Base-by-base conservation (phyloP, 805 yeast genomes). In the Candida tammaniensis region DNA sequence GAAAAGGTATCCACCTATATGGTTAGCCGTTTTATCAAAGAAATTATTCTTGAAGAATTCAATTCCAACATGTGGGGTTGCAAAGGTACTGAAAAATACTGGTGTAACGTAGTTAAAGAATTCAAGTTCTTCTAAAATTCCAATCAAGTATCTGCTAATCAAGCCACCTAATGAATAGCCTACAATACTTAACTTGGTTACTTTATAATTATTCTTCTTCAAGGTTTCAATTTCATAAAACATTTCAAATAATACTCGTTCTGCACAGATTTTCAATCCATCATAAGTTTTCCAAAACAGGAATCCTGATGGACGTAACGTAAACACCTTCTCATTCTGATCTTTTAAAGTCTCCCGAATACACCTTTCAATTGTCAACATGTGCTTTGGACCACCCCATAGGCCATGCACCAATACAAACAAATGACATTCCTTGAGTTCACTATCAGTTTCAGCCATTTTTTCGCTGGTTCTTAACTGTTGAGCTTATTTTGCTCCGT, bases 91-190 rank as follows among this genome's bases (percentile, higher is more conserved):
- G 39, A 61, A 67, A 41, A 64, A 55, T 0, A 66, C 49, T 0
- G 72, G 72, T 19, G 51, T 42, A 11, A 67, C 59, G 8, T 40
- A 47, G 9, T 61, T 58, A 33, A 66, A 67, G 35, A 66, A 61
- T 1, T 49, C 52, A 45, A 64, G 35, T 7, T 56, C 62, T 24
- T 63, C 29, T 27, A 67, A 48, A 7, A 53, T 30, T 2, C 97
- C 97, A 30, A 88, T 69, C 17, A 87, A 80, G 54, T 86, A 88
- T 32, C 97, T 66, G 0, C 88, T 70, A 20, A 91, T 77, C 22
- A 89, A 59, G 0, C 98, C 98, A 15, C 98, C 97, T 39, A 91
- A 62, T 0, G 96, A 86, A 55, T 89, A 91, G 0, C 98, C 96
- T 3, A 86, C 70, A 26, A 91, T 66, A 41, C 94, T 84, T 31